Evolutionary conservation across 2,329 filamentous ascomycete species (phyloP).

Genomic region (Neopestalotiopsis rosae): DNA sequence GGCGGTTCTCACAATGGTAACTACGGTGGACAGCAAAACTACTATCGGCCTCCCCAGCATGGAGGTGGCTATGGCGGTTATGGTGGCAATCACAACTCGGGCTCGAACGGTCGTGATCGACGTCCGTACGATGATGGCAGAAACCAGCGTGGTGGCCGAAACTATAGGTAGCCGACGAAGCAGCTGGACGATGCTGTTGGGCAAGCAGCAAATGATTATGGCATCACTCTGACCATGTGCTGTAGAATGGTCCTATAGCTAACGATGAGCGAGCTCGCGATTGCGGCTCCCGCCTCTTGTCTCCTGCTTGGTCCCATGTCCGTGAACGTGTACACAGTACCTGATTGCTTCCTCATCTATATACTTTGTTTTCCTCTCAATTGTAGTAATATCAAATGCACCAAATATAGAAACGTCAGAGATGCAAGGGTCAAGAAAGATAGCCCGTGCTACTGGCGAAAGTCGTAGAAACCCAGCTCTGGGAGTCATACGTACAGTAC

Average conservation of each 20-base stretch:
- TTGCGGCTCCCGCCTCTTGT: slow-evolving; percentile 14
- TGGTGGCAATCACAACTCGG: slow-evolving; percentile 31
- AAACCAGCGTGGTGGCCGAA: slow-evolving; percentile 23
- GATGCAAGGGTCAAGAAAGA: background rate
- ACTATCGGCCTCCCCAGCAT: slow-evolving; percentile 28
- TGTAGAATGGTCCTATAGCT: background rate
- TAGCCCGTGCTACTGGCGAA: background rate
- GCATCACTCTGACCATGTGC: background rate
- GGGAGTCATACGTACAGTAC: background rate
- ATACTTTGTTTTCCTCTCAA: too few relatives aligned
- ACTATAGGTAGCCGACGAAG: slow-evolving; percentile 22
- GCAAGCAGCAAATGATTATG: background rate
- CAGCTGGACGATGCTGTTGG: background rate
- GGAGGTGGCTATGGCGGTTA: slow-evolving; percentile 26
- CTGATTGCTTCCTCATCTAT: background rate
- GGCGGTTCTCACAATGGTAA: slow-evolving; percentile 27
- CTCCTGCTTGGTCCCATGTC: background rate
- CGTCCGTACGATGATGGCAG: slow-evolving; percentile 29
- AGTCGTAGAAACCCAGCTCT: background rate
- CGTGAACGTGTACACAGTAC: background rate
- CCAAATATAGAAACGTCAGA: background rate
- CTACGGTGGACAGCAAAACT: slow-evolving; percentile 30
- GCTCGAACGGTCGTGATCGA: slow-evolving; percentile 26
- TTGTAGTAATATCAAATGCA: background rate
- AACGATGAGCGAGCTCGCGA: slow-evolving; percentile 9